Evolutionary conservation across 2,329 filamentous ascomycete species (phyloP), one percentile per base, ranked within the genome.

Genomic region (Pestalotiopsis sp.): DNA sequence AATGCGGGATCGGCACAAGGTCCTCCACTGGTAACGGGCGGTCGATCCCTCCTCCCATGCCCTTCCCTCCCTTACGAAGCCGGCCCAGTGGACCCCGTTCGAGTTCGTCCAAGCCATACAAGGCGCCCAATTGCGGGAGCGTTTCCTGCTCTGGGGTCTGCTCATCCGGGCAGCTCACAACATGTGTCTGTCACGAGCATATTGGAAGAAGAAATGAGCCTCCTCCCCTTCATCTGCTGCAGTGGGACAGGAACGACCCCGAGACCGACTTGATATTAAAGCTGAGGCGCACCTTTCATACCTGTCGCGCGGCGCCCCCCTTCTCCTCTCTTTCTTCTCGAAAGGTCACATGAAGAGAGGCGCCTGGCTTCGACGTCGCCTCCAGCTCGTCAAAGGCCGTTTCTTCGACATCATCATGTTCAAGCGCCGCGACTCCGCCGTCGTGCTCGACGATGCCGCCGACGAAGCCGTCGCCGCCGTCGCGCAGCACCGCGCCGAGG

Each of bases 111-210:
- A 36, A 36, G 31, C 31, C 61, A 13, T 14, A 39, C 27, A 27
- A 49, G n/a, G 31, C 31, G 31, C 31, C 31, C 31, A 36, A 36
- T 36, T 56, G 49, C 49, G 31, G 31, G 31, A 36, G 31, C 31
- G 31, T 36, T 36, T 36, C 31, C 31, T 36, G 7, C 31, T 36
- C 31, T 36, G 31, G 31, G 31, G 31, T 36, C 31, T 36, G 31
- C 31, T 36, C 31, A 9, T 36, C 31, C 7, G 31, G 31, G 27
- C 25, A 36, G 27, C n/a, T 49, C 14, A n/a, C 38, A 64, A 39
- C 61, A 64, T 64, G 61, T 64, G 61, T 64, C 38, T 64, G 61
- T 64, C 61, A 64, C 61, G 61, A 39, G 61, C 61, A 52, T 52
- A 52, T 52, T 52, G 45, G 7, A 23, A 52, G 45, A 52, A 52